Percentiles rank a stretch among this genome's conserved stretches.
Evolutionary conservation across 345 rosid genomes (phyloP).

Genomic region (Rhodamnia argentea): DNA sequence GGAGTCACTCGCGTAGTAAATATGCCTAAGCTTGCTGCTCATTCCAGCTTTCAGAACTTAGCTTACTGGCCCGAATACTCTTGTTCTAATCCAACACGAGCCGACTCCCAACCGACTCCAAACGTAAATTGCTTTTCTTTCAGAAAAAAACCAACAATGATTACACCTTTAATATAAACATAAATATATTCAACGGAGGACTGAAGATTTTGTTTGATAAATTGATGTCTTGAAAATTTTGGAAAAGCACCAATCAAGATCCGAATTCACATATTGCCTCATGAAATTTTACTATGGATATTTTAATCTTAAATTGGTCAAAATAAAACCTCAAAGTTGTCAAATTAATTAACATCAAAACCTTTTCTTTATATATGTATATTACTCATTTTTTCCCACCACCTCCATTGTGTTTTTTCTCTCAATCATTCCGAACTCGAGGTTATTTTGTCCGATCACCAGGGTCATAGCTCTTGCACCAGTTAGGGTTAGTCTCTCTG

Average conservation of each 20-base stretch:
- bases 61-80: neutral
- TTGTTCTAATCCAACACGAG: neutral
- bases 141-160: neutral
- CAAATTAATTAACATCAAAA: neutral
- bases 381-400: neutral
- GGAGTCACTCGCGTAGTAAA: neutral
- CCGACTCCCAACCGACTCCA: neutral
- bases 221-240: neutral
- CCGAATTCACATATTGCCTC: neutral
- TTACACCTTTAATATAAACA: neutral
- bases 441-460: neutral
- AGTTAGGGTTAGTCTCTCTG: neutral
- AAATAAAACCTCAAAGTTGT: neutral
- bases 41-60: neutral
- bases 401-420: neutral
- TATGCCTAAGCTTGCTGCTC: neutral
- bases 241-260: neutral
- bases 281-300: no score
- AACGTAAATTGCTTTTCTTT: neutral
- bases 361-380: neutral
- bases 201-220: neutral
- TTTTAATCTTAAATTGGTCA: neutral
- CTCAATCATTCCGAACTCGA: neutral
- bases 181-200: neutral
- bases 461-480: neutral